phyloP scores from a whole-genome alignment of 805 yeast species.

The Scheffersomyces coipomensis region DNA sequence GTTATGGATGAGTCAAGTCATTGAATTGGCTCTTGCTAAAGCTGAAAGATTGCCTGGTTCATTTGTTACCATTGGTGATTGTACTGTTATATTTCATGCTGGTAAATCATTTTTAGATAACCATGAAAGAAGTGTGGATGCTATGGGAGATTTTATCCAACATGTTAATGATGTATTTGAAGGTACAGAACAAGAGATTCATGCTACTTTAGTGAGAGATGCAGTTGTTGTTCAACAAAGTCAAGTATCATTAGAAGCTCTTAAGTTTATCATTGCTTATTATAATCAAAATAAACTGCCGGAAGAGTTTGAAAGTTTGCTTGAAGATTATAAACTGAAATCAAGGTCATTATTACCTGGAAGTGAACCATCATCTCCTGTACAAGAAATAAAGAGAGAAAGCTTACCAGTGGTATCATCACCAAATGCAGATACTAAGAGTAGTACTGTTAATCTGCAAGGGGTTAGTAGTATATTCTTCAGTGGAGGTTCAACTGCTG shows the following conservation, averaged over 20 bases:
- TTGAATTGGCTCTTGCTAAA: slow-evolving; percentile 54
- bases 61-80: slow-evolving; percentile 67
- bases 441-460: background rate
- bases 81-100: slow-evolving; percentile 74
- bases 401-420: slow-evolving; percentile 4
- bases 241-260: slow-evolving; percentile 55
- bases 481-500: slow-evolving; percentile 65
- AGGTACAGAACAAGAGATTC: slow-evolving; percentile 45
- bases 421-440: background rate
- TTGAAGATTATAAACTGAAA: slow-evolving; percentile 23
- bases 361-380: background rate
- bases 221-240: slow-evolving; percentile 71
- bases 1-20: slow-evolving; percentile 60
- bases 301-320: slow-evolving; percentile 14
- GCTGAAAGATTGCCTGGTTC: slow-evolving; percentile 82
- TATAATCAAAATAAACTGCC: slow-evolving; percentile 19
- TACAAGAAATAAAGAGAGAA: background rate
- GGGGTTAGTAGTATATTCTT: slow-evolving; percentile 27
- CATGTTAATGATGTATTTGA: slow-evolving; percentile 77
- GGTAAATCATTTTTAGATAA: slow-evolving; percentile 62
- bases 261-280: slow-evolving; percentile 47
- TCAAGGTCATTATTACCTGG: slow-evolving; percentile 4
- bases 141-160: slow-evolving; percentile 81
- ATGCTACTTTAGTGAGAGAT: slow-evolving; percentile 71
- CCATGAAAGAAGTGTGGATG: slow-evolving; percentile 59